Evolutionary conservation across 495 filamentous ascomycete genomes (phyloP), one percentile per base, ranked within the genome.

Genomic region (Pyronema domesticum): DNA sequence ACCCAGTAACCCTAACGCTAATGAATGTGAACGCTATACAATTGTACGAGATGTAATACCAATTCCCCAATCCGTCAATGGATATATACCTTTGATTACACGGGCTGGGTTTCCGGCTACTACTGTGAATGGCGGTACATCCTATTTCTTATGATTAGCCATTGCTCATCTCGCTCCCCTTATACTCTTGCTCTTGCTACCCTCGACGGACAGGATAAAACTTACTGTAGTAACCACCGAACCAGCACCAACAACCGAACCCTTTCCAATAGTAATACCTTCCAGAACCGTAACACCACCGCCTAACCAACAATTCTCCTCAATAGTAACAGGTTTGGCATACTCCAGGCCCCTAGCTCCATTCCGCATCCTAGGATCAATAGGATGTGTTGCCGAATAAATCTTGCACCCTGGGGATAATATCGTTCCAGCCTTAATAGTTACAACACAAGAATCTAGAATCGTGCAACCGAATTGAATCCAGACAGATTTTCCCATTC

Each of bases 291-390:
- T 75, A 7, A 83, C 85, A 64, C 81, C 81, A 0, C 88, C 88
- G 0, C 83, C 86, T 19, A 95, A 65, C 88, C 89, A 95, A 58
- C 85, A 91, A 66, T 94, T 88, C 60, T 93, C 84, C 0, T 80
- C 86, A 55, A 94, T 79, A 11, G 69, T 73, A 58, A 95, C 83
- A 14, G 83, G 80, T 53, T 75, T 78, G 0, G 86, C 88, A 17
- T 69, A 61, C 68, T 94, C 88, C 0, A 86, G 83, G 0, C 86
- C 88, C 40, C 74, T 65, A 1, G 74, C 78, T 0, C 88, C 86
- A 62, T 89, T 83, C 9, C 86, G 74, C 10, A 86, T 53, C 0
- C 71, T 71, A 1, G 85, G 85, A 58, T 89, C 81, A 3, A 86
- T 68, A 0, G 86, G 85, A 67, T 95, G 89, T 0, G 77, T 80